A percentile compares a stretch with the other conserved stretches of the same genome.
Conservation (phyloP, 164 flowering plant genomes). For the Cinnamomum micranthum region DNA sequence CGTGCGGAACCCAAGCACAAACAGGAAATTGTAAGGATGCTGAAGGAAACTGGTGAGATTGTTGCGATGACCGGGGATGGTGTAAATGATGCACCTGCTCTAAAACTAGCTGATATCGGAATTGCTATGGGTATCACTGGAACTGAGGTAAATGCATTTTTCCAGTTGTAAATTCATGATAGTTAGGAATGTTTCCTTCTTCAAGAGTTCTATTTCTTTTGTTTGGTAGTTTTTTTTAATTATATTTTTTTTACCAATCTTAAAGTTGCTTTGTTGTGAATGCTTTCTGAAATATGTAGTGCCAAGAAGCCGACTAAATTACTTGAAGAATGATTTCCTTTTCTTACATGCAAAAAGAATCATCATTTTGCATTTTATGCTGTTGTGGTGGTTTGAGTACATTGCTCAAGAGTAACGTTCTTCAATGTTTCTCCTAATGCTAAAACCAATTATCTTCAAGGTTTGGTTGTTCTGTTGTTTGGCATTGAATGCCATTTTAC, state of each 20-base stretch:
- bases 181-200: too few relatives aligned
- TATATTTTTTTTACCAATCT: too few relatives aligned
- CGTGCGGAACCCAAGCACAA: conserved; percentile 95
- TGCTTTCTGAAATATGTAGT: neutral
- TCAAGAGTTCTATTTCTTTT: too few relatives aligned
- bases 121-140: conserved; percentile 94
- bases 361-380: neutral
- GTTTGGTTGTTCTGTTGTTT: too few relatives aligned
- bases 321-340: neutral
- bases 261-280: neutral
- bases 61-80: conserved; percentile 99
- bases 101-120: conserved; percentile 89
- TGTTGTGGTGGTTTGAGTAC: neutral
- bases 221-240: too few relatives aligned
- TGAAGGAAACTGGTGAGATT: conserved; percentile 82
- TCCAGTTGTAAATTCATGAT: neutral
- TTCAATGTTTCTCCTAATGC: too few relatives aligned
- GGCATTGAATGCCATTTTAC: too few relatives aligned
- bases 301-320: neutral
- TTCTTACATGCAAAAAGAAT: neutral
- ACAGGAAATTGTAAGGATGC: conserved; percentile 88
- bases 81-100: conserved; percentile 95
- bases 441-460: too few relatives aligned
- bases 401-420: too few relatives aligned
- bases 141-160: conserved; percentile 59